A percentile compares a stretch with the other conserved stretches of the same genome.
phyloP scores from a whole-genome alignment of 805 yeast species.

The Torulaspora maleeae region DNA sequence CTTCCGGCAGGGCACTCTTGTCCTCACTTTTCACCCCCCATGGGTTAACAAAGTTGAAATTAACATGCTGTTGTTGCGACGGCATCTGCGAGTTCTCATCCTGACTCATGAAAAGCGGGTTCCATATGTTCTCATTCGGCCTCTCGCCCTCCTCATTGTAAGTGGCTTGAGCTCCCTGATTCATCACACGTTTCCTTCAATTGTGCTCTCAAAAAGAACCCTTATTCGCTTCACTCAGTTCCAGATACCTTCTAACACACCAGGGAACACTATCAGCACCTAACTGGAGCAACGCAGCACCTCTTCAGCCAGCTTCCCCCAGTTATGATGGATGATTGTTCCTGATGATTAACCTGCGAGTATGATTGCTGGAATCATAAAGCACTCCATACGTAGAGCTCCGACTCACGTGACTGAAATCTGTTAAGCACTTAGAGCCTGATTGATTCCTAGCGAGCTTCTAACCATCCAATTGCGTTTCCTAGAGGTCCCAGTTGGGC shows the following conservation, averaged over 20 bases:
- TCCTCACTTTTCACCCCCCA: slow-evolving; percentile 19
- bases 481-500: too few species aligned
- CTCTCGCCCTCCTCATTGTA: slow-evolving; percentile 3
- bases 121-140: slow-evolving; percentile 16
- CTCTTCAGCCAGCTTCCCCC: not conserved
- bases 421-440: too few species aligned
- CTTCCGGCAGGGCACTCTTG: slow-evolving; percentile 5
- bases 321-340: not conserved
- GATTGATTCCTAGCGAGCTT: too few species aligned
- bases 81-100: slow-evolving; percentile 11
- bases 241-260: not conserved
- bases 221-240: not conserved
- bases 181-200: slow-evolving; percentile 3
- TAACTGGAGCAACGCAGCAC: not conserved
- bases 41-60: slow-evolving; percentile 24
- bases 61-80: slow-evolving; percentile 10
- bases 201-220: not conserved
- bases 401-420: not conserved
- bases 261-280: not conserved
- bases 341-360: slow-evolving; percentile 1
- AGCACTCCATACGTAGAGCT: slow-evolving; percentile 1
- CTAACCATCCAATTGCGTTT: too few species aligned
- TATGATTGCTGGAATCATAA: slow-evolving; percentile 1
- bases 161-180: slow-evolving; percentile 1
- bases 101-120: slow-evolving; percentile 12